Conservation (phyloP, 768 basidiomycete genomes). For the Kwoniella botswanensis region DNA sequence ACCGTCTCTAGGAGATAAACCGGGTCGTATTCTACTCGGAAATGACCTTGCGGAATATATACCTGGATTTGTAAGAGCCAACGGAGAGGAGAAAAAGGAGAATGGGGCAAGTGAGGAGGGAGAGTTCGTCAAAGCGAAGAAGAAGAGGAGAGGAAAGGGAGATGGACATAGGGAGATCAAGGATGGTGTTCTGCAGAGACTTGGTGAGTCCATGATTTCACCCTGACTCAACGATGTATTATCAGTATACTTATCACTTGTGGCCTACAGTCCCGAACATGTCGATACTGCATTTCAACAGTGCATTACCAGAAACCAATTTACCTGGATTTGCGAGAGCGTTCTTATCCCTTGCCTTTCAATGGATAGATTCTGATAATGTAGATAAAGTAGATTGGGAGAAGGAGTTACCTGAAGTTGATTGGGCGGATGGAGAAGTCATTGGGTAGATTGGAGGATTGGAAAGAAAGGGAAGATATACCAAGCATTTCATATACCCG, state of each 20-base stretch:
- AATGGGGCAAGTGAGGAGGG: slow-evolving; percentile 10
- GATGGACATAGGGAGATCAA: slow-evolving; percentile 6
- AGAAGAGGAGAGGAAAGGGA: slow-evolving; percentile 42
- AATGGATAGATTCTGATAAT: slow-evolving; percentile 31
- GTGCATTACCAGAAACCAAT: slow-evolving; percentile 43
- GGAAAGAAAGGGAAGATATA: background rate
- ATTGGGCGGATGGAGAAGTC: slow-evolving; percentile 47
- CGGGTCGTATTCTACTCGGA: slow-evolving; percentile 38
- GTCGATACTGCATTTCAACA: slow-evolving; percentile 16
- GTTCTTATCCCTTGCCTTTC: slow-evolving; percentile 43
- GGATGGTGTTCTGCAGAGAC: slow-evolving; percentile 41
- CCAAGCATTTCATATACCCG: slow-evolving; percentile 14
- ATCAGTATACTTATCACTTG: no score
- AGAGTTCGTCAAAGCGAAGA: slow-evolving; percentile 45
- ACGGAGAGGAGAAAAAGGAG: background rate
- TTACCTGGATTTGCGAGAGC: slow-evolving; percentile 50
- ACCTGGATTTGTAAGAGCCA: slow-evolving; percentile 23
- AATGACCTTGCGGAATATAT: slow-evolving; percentile 49
- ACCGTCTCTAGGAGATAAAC: slow-evolving; percentile 13
- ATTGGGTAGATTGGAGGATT: background rate
- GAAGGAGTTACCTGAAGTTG: slow-evolving; percentile 35
- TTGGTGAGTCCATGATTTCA: slow-evolving; percentile 33
- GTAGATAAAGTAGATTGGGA: slow-evolving; percentile 38
- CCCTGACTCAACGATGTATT: no score
- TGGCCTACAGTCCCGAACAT: slow-evolving; percentile 38